Conservation (phyloP, 768 basidiomycete species). For the Agaricus subrufescens region DNA sequence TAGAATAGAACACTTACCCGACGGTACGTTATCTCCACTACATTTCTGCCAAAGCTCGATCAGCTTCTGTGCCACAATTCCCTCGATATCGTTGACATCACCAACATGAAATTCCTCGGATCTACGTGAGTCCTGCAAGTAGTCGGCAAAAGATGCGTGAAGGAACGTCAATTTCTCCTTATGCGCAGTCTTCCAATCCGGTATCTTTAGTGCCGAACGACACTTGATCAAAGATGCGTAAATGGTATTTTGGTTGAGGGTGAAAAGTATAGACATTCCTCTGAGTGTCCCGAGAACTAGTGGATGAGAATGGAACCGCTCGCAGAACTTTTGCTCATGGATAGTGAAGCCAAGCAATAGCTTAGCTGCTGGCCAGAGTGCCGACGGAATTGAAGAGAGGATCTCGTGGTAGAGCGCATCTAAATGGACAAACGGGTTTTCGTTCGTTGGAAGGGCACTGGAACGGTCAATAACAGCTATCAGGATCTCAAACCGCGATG, state of each 20-base stretch:
- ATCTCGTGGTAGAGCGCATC: no score
- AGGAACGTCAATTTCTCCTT: background rate
- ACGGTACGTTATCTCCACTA: no score
- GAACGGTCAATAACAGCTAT: no score
- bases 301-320: no score
- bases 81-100: constrained; percentile 6
- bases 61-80: background rate
- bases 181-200: background rate
- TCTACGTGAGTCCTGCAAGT: background rate
- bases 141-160: constrained; percentile 34
- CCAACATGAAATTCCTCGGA: background rate
- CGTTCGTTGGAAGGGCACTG: no score
- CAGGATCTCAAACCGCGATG: no score
- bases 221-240: background rate
- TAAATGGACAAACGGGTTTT: no score
- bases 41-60: background rate
- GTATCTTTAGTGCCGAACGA: background rate
- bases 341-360: no score
- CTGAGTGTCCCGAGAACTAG: background rate
- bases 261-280: background rate
- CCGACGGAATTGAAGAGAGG: no score
- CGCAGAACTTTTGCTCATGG: no score
- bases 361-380: no score
- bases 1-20: no score
- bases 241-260: background rate